phyloP scores from a whole-genome alignment of 2,329 filamentous ascomycete genomes.

The Cordyceps cateniannulata region DNA sequence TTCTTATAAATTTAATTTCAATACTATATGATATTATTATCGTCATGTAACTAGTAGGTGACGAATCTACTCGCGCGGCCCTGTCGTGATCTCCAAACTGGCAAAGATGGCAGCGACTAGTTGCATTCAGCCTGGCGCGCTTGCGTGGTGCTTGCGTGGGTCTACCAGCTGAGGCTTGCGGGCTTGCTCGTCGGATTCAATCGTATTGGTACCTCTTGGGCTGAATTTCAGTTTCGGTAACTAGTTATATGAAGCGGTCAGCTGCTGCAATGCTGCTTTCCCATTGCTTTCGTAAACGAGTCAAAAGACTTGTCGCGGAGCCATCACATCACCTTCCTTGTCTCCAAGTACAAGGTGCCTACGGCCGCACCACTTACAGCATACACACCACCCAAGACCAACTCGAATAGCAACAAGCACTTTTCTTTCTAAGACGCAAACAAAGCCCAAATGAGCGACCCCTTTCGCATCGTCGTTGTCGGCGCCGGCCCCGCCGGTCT shows the following conservation, averaged over 20 bases:
- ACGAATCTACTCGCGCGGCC: no score
- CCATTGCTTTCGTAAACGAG: neutral
- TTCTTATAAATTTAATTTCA: no score
- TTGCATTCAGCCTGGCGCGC: neutral
- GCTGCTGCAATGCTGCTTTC: neutral
- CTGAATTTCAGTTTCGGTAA: neutral
- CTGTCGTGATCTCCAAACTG: no score
- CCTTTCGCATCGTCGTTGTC: conserved; percentile 32
- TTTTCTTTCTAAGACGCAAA: neutral
- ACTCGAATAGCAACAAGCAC: neutral
- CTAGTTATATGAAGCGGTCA: no score
- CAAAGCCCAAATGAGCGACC: neutral
- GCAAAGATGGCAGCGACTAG: neutral
- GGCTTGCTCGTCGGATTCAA: conserved; percentile 1
- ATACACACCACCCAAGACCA: neutral
- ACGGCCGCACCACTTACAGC: no score
- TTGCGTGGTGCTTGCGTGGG: conserved; percentile 5
- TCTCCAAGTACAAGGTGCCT: no score
- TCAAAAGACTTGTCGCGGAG: neutral
- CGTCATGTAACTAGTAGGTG: no score
- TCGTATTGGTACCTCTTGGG: neutral
- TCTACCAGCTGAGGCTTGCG: neutral
- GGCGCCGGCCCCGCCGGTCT: conserved; percentile 47
- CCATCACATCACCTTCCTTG: no score
- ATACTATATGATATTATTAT: no score